Conservation (phyloP, 2,329 filamentous ascomycete species). For the Neofusicoccum laricinum region DNA sequence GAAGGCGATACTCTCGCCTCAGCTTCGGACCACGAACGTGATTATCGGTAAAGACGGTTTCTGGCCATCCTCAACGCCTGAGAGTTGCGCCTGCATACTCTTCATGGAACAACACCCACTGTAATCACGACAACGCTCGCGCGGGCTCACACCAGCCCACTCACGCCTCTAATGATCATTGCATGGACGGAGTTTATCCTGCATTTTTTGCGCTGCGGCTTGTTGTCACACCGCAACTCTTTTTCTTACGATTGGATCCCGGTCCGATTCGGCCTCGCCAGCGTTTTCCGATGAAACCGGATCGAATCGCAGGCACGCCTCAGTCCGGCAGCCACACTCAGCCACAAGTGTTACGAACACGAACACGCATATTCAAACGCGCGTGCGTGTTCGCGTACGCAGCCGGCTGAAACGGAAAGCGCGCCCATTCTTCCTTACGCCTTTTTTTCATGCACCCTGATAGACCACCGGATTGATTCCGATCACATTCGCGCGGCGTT, state of each 20-base stretch:
- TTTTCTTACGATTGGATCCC: neutral
- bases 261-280: neutral
- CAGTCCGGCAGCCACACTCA: neutral
- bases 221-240: conserved; percentile 1
- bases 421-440: conserved; percentile 2
- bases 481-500: neutral
- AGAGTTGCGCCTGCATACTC: neutral
- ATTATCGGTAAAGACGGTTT: conserved; percentile 14
- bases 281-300: neutral
- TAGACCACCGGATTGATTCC: conserved; percentile 6
- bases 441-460: neutral
- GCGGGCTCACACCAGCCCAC: neutral
- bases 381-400: neutral
- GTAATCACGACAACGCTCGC: conserved; percentile 5
- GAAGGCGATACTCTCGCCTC: conserved; percentile 55
- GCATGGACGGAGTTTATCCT: conserved; percentile 18
- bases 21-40: conserved; percentile 40
- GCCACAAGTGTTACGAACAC: neutral
- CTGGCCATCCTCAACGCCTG: neutral
- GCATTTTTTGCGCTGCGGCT: conserved; percentile 6
- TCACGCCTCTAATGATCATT: conserved; percentile 17
- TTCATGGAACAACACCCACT: neutral
- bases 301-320: neutral
- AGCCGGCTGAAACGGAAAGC: neutral
- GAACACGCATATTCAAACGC: neutral